These are phyloP conservation scores for Stephania yunnanensis DNA, from an alignment of 164 flowering plant genomes.

Conservation along the genomic window DNA sequence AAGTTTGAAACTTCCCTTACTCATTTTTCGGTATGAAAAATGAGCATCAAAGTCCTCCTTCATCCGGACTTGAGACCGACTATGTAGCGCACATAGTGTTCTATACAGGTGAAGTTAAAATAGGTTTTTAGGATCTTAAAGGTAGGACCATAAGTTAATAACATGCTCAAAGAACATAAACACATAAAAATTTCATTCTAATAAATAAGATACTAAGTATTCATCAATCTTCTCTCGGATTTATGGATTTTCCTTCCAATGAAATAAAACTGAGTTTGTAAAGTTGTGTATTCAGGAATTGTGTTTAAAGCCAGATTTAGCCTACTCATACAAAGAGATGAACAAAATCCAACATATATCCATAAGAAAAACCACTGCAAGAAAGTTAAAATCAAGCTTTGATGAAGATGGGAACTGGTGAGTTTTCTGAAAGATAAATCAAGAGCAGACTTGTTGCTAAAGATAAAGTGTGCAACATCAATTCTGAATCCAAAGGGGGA, in stretches of 20 bases:
- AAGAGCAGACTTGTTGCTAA: not conserved
- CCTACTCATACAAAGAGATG: not conserved
- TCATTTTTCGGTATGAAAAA: no score
- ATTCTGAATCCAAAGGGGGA: not conserved
- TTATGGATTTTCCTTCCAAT: no score
- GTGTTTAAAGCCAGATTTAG: not conserved
- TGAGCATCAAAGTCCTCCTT: no score
- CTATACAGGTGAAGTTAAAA: no score
- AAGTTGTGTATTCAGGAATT: no score
- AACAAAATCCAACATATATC: not conserved
- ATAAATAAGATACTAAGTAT: no score
- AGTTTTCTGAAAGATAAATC: not conserved
- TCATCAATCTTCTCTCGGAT: no score
- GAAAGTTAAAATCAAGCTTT: not conserved
- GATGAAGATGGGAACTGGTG: not conserved
- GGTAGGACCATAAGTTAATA: not conserved
- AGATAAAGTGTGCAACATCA: not conserved
- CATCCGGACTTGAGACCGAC: no score
- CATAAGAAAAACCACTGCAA: not conserved
- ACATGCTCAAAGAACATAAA: not conserved
- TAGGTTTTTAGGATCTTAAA: not conserved
- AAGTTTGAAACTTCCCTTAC: no score
- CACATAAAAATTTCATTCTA: no score
- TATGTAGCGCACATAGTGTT: no score
- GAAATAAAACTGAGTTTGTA: no score